A percentile compares a stretch with the other conserved stretches of the same genome.
phyloP scores from a whole-genome alignment of 768 basidiomycete species.

The Dioszegia aurantiaca region DNA sequence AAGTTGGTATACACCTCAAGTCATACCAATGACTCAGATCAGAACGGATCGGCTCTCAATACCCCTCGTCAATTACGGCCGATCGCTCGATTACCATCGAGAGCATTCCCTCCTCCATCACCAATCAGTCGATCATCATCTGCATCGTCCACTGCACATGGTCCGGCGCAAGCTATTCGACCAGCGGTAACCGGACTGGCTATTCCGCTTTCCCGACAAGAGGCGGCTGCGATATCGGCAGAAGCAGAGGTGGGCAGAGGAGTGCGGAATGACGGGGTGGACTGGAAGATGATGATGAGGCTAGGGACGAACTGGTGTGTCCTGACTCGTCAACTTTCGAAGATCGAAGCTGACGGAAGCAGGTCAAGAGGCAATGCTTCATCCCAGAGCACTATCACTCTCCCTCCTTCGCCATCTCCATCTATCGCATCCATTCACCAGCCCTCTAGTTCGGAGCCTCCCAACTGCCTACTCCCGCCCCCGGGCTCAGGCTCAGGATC shows the following conservation, averaged over 20 bases:
- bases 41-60: too few relatives aligned
- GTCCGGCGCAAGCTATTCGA: not conserved
- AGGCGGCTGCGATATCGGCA: not conserved
- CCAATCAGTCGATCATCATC: slow-evolving; percentile 39
- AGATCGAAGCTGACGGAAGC: slow-evolving; percentile 8
- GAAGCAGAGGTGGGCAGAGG: slow-evolving; percentile 29
- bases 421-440: slow-evolving; percentile 12
- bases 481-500: slow-evolving; percentile 10
- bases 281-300: slow-evolving; percentile 50
- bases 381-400: slow-evolving; percentile 35
- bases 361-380: slow-evolving; percentile 50
- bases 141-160: not conserved
- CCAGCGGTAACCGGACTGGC: slow-evolving; percentile 20
- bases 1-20: slow-evolving; percentile 26
- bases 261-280: slow-evolving; percentile 45
- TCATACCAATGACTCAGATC: too few relatives aligned
- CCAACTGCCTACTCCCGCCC: not conserved
- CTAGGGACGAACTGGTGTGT: slow-evolving; percentile 49
- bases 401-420: slow-evolving; percentile 44
- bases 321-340: not conserved
- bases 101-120: slow-evolving; percentile 48
- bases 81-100: slow-evolving; percentile 42
- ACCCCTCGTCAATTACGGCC: slow-evolving; percentile 22
- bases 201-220: slow-evolving; percentile 9
- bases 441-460: not conserved